phyloP scores from a whole-genome alignment of 2,329 filamentous ascomycete genomes.

The Xylaria sp. region DNA sequence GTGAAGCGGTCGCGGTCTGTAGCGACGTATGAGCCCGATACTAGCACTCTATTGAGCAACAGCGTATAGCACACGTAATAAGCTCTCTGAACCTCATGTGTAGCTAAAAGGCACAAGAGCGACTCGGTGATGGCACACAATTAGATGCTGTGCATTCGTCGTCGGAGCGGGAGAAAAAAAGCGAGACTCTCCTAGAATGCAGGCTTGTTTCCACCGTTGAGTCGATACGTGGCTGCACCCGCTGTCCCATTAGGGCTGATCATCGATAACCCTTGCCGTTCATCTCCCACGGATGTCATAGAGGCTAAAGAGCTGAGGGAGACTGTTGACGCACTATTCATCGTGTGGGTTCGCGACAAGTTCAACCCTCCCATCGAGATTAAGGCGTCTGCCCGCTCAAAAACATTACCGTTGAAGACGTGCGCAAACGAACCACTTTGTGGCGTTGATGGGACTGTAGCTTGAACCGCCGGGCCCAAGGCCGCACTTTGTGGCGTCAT shows the following conservation, averaged over 20 bases:
- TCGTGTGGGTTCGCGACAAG: constrained; percentile 58
- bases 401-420: constrained; percentile 63
- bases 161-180: constrained; percentile 29
- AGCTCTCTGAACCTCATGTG: neutral
- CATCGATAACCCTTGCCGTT: constrained; percentile 37
- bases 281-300: constrained; percentile 38
- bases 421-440: constrained; percentile 61
- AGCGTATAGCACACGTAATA: neutral
- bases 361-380: constrained; percentile 63
- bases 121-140: neutral
- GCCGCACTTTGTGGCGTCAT: constrained; percentile 91
- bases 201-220: constrained; percentile 41
- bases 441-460: constrained; percentile 79
- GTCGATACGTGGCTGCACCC: constrained; percentile 31
- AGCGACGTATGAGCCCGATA: constrained; percentile 3
- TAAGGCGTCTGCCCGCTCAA: constrained; percentile 63
- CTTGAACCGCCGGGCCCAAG: constrained; percentile 86
- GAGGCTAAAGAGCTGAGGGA: constrained; percentile 42
- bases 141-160: constrained; percentile 30
- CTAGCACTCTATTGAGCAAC: neutral
- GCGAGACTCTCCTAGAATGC: constrained; percentile 40
- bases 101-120: neutral
- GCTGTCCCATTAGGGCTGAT: constrained; percentile 38
- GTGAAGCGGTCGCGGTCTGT: constrained; percentile 1
- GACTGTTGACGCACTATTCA: constrained; percentile 46